These are phyloP conservation scores for Gnetum montanum DNA, from an alignment of 75 land plant genomes.

Conservation along the genomic window DNA sequence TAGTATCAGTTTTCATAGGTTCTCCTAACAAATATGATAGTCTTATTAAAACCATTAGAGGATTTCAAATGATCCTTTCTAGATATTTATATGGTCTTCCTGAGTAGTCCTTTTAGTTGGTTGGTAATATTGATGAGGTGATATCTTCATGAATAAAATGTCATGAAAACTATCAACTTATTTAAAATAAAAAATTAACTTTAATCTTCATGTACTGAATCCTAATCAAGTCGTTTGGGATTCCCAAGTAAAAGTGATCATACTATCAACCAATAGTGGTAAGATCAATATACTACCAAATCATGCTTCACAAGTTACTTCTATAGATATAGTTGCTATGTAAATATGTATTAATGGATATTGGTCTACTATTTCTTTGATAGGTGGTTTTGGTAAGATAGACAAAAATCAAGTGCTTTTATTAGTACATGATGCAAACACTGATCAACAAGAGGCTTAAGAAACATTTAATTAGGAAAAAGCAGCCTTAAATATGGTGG, in stretches of 20 bases:
- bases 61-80: too few species aligned
- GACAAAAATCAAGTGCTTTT: not conserved
- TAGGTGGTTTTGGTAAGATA: not conserved
- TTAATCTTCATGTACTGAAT: not conserved
- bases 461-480: too few species aligned
- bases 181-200: not conserved
- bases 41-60: too few species aligned
- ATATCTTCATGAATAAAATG: too few species aligned
- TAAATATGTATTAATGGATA: not conserved
- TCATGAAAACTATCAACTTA: too few species aligned
- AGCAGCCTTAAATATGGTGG: too few species aligned
- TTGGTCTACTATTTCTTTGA: not conserved
- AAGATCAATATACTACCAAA: not conserved
- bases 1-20: too few species aligned
- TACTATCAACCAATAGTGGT: not conserved
- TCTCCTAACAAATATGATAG: too few species aligned
- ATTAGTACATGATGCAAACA: not conserved
- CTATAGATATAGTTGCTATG: constrained; percentile 1
- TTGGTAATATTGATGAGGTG: too few species aligned
- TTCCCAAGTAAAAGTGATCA: not conserved
- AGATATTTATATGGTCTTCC: too few species aligned
- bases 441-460: too few species aligned
- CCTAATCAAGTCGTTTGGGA: not conserved
- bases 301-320: not conserved
- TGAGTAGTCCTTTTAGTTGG: too few species aligned